These are phyloP conservation scores for Tolypocladium ovalisporum DNA, from an alignment of 2,329 filamentous ascomycete species.

Conservation along the genomic window DNA sequence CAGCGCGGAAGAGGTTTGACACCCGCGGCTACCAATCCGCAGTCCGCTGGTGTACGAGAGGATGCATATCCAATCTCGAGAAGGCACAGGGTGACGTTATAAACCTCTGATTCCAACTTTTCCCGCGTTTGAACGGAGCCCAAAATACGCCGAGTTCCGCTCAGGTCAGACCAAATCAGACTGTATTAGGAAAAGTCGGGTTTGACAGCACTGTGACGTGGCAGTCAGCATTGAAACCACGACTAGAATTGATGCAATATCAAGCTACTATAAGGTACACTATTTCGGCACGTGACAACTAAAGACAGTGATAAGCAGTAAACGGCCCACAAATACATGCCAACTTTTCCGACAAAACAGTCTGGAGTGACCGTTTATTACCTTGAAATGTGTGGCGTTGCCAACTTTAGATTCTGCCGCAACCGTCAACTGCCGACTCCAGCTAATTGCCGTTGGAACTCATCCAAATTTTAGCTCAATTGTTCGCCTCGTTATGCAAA, in stretches of 20 bases:
- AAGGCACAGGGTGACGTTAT: no score
- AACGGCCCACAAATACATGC: neutral
- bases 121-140: no score
- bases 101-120: no score
- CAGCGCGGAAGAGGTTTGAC: no score
- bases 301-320: neutral
- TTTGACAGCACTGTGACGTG: neutral
- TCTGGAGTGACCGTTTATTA: neutral
- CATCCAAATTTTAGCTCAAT: neutral
- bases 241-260: neutral
- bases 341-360: neutral
- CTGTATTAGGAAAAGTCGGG: neutral
- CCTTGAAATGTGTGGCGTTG: neutral
- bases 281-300: neutral
- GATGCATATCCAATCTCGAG: no score
- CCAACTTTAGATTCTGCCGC: neutral
- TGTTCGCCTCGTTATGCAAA: neutral
- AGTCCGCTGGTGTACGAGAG: no score
- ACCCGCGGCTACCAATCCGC: no score
- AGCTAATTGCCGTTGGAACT: neutral
- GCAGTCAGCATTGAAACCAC: neutral
- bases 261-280: neutral
- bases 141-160: no score
- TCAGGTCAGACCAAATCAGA: neutral
- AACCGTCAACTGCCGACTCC: neutral